Conservation (phyloP, 306 rosid genomes). For the Sophora flavescens region DNA sequence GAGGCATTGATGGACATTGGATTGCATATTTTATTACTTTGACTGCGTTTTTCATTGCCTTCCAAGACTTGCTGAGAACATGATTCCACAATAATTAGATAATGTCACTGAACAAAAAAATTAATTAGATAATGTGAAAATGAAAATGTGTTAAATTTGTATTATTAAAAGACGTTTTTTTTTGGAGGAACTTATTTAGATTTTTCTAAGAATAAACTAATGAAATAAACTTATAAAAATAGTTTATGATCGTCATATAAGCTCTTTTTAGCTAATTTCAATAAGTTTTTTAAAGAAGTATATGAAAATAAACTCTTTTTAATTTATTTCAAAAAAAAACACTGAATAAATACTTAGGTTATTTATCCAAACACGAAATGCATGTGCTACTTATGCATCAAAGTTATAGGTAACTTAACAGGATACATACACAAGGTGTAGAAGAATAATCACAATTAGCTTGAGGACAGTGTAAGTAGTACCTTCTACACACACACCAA, state of each 20-base stretch:
- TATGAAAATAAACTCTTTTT: no score
- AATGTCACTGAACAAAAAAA: background rate
- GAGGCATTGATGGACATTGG: background rate
- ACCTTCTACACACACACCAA: background rate
- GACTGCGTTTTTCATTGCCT: background rate
- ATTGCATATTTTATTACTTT: conserved; percentile 6
- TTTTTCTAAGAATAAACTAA: no score
- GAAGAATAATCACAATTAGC: conserved; percentile 36
- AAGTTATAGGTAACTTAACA: conserved; percentile 50
- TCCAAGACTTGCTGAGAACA: conserved; percentile 2
- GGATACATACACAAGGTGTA: background rate
- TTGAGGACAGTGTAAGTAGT: conserved; percentile 10
- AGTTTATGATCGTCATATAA: no score
- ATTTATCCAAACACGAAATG: no score
- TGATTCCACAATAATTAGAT: conserved; percentile 9
- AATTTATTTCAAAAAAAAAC: no score
- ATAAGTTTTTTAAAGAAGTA: no score
- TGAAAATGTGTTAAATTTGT: background rate
- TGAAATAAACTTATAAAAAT: no score
- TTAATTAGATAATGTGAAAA: background rate
- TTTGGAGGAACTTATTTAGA: no score
- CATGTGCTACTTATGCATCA: conserved; percentile 20
- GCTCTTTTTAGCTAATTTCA: no score
- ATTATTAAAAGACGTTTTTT: background rate
- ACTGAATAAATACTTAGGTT: no score